phyloP scores from a whole-genome alignment of 257 asterid genomes.

The Solanum sitiens region DNA sequence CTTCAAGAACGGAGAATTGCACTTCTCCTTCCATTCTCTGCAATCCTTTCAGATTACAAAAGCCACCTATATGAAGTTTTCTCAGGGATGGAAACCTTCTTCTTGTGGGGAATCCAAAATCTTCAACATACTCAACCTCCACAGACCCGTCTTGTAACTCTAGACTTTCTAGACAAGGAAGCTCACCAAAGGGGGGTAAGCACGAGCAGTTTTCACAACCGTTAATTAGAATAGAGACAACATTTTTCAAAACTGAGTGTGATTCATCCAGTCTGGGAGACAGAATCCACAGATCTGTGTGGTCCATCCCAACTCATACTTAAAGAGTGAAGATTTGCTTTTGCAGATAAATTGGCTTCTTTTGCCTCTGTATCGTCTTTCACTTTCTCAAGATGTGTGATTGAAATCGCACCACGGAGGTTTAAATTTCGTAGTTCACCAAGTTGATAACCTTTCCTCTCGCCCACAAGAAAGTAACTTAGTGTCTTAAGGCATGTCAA shows the following conservation, averaged over 20 bases:
- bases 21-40: not conserved
- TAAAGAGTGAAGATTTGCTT: not conserved
- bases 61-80: rapidly evolving
- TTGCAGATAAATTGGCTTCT: constrained; percentile 8
- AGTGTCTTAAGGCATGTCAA: not conserved
- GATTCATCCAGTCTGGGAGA: constrained; percentile 12
- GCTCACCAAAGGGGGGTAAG: constrained; percentile 9
- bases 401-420: not conserved
- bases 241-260: not conserved
- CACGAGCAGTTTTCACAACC: not conserved
- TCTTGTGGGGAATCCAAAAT: not conserved
- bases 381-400: constrained; percentile 14
- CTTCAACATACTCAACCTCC: too few species aligned
- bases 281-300: too few species aligned
- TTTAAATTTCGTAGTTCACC: not conserved
- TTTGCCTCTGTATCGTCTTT: not conserved
- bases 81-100: not conserved
- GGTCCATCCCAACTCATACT: too few species aligned
- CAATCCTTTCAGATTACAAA: not conserved
- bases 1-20: not conserved
- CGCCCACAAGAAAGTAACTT: not conserved
- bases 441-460: not conserved
- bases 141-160: too few species aligned
- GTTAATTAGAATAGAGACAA: not conserved
- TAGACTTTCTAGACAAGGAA: not conserved